Evolutionary conservation across 805 yeast genomes (phyloP), one percentile per base, ranked within the genome.

Genomic region (Teunomyces pallodes): DNA sequence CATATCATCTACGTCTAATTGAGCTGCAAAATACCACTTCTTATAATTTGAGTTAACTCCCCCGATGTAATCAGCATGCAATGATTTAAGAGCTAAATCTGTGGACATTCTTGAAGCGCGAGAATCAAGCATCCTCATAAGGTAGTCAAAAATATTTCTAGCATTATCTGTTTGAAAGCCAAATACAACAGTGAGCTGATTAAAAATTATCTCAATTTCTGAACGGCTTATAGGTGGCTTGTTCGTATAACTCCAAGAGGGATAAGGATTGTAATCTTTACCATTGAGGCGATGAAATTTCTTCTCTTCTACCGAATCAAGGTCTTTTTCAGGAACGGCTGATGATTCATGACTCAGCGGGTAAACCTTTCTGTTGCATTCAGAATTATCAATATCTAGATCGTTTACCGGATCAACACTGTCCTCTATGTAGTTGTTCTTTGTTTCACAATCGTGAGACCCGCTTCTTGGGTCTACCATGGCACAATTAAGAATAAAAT

Each of bases 11-110:
- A 84, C 84, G 62, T 68, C 46, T 63, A 63, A 39, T 65, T 84
- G 89, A 7, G 96, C 89, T 39, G 94, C 89, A 67, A 91, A 87
- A 64, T 83, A 90, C 98, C 98, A 92, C 66, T 87, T 90, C 60
- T 85, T 80, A 67, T 84, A 92, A 67, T 92, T 92, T 3, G 97
- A 80, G 49, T 83, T 74, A 44, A 83, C 88, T 13, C 98, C 97
- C 0, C 97, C 97, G 52, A 92, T 89, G 66, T 92, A 92, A 52
- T 91, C 96, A 1, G 89, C 84, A 67, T 92, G 98, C 29, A 92
- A 67, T 0, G 92, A 80, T 1, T 87, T 67, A 39, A 86, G 71
- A 0, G 91, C 89, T 20, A 67, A 69, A 4, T 49, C 53, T 0
- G 87, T 80, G 1, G 77, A 72, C 79, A 82, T 76, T 54, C 92